Evolutionary conservation across 768 basidiomycete genomes (phyloP).

Genomic region (Podaxis sp.): DNA sequence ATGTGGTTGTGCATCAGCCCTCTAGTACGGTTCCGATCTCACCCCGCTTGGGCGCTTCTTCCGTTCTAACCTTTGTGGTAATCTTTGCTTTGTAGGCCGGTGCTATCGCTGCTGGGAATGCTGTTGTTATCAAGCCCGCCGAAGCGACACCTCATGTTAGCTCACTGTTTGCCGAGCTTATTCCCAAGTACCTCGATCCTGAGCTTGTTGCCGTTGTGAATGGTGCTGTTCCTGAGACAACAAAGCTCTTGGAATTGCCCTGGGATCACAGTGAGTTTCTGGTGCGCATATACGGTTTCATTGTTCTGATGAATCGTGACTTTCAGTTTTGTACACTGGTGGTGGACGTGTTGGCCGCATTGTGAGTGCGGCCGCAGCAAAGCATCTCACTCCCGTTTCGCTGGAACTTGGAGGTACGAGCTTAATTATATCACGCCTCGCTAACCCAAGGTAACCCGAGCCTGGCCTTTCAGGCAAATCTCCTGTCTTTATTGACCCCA

Average conservation of each 20-base stretch:
- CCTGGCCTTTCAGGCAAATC: conserved; percentile 50
- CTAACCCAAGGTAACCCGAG: background rate
- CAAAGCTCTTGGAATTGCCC: conserved; percentile 30
- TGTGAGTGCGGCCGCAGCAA: conserved; percentile 73
- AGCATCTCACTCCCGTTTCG: conserved; percentile 68
- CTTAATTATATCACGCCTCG: background rate
- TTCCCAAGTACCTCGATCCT: conserved; percentile 75
- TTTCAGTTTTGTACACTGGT: conserved; percentile 65
- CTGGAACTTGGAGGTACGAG: conserved; percentile 41
- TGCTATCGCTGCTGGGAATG: conserved; percentile 79
- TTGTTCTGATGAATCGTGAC: background rate
- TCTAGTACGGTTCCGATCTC: conserved; percentile 42
- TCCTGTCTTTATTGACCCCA: conserved; percentile 73
- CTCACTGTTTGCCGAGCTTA: conserved; percentile 60
- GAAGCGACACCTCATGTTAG: conserved; percentile 61
- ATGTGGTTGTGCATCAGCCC: conserved; percentile 58
- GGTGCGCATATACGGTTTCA: background rate
- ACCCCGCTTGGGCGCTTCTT: background rate
- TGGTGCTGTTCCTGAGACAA: conserved; percentile 65
- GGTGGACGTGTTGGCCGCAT: conserved; percentile 61
- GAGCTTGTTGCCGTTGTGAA: conserved; percentile 67
- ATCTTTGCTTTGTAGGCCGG: conserved; percentile 37
- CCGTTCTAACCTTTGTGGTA: background rate
- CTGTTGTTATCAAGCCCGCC: conserved; percentile 74
- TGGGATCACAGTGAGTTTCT: background rate